phyloP scores from a whole-genome alignment of 306 rosid species.

The Dryas octopetala region DNA sequence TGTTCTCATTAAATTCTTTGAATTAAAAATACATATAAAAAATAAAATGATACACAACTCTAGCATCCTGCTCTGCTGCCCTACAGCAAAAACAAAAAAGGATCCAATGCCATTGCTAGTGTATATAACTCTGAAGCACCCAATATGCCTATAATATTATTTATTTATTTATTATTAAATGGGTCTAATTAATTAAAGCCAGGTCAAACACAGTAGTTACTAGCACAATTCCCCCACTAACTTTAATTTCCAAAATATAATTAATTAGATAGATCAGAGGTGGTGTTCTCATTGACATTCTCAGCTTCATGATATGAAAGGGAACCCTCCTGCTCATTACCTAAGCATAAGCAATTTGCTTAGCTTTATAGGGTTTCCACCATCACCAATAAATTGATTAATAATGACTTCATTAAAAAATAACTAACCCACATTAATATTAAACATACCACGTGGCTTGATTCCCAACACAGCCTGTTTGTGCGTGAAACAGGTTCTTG shows the following conservation, averaged over 20 bases:
- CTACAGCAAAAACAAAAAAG: not conserved
- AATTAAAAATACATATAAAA: not conserved
- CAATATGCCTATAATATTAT: no score
- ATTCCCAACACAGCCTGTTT: constrained; percentile 62
- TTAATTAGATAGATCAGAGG: not conserved
- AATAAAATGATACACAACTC: not conserved
- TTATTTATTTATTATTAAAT: no score
- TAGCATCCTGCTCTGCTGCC: not conserved
- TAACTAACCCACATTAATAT: constrained; percentile 7
- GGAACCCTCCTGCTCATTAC: constrained; percentile 32
- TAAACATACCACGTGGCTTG: constrained; percentile 51
- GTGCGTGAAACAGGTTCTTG: constrained; percentile 30
- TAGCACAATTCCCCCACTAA: constrained; percentile 11
- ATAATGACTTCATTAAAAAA: constrained; percentile 11
- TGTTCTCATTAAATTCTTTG: not conserved
- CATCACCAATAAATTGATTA: constrained; percentile 4
- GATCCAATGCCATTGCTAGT: not conserved
- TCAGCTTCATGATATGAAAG: constrained; percentile 12
- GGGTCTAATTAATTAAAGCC: not conserved
- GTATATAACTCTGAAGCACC: not conserved
- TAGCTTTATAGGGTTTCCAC: constrained; percentile 14
- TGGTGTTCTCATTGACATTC: constrained; percentile 7
- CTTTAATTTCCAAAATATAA: not conserved
- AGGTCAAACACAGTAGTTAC: constrained; percentile 7
- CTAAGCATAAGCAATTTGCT: constrained; percentile 3